phyloP scores from a whole-genome alignment of 2,329 filamentous ascomycete genomes.

The Berkeleyomyces basicola region DNA sequence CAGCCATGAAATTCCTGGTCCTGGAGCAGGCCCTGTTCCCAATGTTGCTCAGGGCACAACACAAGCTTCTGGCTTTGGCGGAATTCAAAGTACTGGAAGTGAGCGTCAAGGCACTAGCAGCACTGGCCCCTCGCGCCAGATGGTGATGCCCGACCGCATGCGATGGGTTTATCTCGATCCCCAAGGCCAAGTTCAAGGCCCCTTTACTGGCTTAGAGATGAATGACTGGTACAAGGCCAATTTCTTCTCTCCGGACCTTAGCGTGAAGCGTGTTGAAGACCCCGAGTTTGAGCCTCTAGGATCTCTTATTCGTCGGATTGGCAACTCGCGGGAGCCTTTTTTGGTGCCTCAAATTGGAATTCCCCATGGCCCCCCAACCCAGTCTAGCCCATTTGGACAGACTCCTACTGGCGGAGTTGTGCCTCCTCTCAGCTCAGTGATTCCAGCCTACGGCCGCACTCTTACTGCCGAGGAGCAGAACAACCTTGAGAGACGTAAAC shows the following conservation, averaged over 20 bases:
- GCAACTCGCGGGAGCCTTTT: slow-evolving; percentile 94
- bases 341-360: slow-evolving; percentile 94
- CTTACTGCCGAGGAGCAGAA: slow-evolving; percentile 97
- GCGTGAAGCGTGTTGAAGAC: slow-evolving; percentile 91
- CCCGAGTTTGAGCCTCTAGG: slow-evolving; percentile 86
- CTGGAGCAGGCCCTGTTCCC: slow-evolving; percentile 14
- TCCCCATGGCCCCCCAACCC: slow-evolving; percentile 59
- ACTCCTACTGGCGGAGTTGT: slow-evolving; percentile 46
- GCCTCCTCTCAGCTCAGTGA: slow-evolving; percentile 81
- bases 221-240: slow-evolving; percentile 99
- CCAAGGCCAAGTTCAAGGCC: slow-evolving; percentile 78
- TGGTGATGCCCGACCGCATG: slow-evolving; percentile 99
- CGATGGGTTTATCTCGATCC: slow-evolving; percentile 97
- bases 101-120: slow-evolving; percentile 27
- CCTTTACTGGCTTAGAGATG: slow-evolving; percentile 95
- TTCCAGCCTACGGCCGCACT: slow-evolving; percentile 91
- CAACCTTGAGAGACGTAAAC: slow-evolving; percentile 85
- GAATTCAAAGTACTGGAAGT: slow-evolving; percentile 16
- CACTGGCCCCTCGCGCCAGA: slow-evolving; percentile 61
- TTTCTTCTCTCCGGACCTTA: slow-evolving; percentile 87
- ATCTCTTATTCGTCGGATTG: slow-evolving; percentile 85
- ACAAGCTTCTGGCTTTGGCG: slow-evolving; percentile 1
- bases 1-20: slow-evolving; percentile 13
- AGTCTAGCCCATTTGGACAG: slow-evolving; percentile 31
- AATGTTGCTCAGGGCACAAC: not conserved